phyloP scores from a whole-genome alignment of 345 rosid genomes.

The Dipteronia dyeriana region DNA sequence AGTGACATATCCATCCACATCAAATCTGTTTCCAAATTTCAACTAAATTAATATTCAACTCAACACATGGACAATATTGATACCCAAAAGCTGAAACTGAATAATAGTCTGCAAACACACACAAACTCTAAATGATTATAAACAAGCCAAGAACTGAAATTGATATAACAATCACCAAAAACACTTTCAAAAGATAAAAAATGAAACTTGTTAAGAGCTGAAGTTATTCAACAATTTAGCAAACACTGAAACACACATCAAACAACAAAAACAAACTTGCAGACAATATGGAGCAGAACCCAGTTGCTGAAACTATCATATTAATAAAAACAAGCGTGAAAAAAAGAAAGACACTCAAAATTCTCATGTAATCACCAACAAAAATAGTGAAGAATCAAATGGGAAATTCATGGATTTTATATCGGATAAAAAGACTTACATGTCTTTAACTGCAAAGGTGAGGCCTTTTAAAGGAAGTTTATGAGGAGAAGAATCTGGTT shows the following conservation, averaged over 20 bases:
- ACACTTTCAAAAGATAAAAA: background rate
- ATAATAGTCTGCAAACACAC: conserved; percentile 5
- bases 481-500: conserved; percentile 48
- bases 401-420: background rate
- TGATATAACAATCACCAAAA: background rate
- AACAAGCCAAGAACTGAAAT: background rate
- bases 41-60: conserved; percentile 1
- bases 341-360: background rate
- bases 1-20: conserved; percentile 74
- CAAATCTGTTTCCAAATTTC: conserved; percentile 52
- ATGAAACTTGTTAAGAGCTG: background rate
- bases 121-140: background rate
- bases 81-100: background rate
- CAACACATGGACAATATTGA: background rate
- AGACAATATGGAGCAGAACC: conserved; percentile 9
- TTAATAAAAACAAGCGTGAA: background rate
- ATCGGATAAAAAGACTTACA: conserved; percentile 41
- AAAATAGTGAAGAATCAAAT: background rate
- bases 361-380: background rate
- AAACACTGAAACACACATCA: background rate
- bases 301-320: conserved; percentile 8
- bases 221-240: background rate
- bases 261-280: background rate
- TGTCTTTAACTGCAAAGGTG: conserved; percentile 88
- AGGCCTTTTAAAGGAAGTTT: conserved; percentile 59